These are phyloP conservation scores for Symbiodinium pilosum DNA, from an alignment of 73 alveolate genomes.

Conservation along the genomic window DNA sequence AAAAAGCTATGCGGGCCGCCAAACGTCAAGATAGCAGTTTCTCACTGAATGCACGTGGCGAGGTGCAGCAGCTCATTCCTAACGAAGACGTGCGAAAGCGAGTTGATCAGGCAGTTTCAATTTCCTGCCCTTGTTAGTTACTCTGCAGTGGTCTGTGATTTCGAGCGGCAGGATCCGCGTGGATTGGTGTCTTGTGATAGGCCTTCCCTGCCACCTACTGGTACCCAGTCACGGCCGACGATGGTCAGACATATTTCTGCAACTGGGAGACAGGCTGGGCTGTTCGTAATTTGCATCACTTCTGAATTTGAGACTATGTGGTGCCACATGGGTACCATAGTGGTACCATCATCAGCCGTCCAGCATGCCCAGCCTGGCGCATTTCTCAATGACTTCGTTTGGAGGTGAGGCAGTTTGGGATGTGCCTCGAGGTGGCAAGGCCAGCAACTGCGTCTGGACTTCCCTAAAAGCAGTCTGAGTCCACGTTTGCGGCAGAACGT, in stretches of 20 bases:
- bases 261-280: constrained; percentile 72
- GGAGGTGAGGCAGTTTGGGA: constrained; percentile 85
- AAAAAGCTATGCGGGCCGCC: too few relatives aligned
- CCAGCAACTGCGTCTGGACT: too few relatives aligned
- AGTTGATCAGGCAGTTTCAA: background rate
- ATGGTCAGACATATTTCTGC: constrained; percentile 59
- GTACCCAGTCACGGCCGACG: constrained; percentile 78
- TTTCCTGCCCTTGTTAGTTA: background rate
- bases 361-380: too few relatives aligned
- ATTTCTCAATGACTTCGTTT: too few relatives aligned
- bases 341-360: too few relatives aligned
- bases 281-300: too few relatives aligned
- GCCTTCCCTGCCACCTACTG: constrained; percentile 29
- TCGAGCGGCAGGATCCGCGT: background rate
- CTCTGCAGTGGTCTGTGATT: background rate
- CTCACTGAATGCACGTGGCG: too few relatives aligned
- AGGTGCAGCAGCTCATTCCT: background rate
- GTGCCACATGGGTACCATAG: too few relatives aligned
- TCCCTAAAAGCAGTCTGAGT: too few relatives aligned
- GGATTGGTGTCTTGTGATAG: background rate
- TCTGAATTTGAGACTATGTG: too few relatives aligned
- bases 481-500: too few relatives aligned
- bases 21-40: too few relatives aligned
- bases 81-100: background rate
- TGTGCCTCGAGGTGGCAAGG: constrained; percentile 61